These are phyloP conservation scores for Nakazawaea pomicola DNA, from an alignment of 805 yeast species.

Conservation along the genomic window DNA sequence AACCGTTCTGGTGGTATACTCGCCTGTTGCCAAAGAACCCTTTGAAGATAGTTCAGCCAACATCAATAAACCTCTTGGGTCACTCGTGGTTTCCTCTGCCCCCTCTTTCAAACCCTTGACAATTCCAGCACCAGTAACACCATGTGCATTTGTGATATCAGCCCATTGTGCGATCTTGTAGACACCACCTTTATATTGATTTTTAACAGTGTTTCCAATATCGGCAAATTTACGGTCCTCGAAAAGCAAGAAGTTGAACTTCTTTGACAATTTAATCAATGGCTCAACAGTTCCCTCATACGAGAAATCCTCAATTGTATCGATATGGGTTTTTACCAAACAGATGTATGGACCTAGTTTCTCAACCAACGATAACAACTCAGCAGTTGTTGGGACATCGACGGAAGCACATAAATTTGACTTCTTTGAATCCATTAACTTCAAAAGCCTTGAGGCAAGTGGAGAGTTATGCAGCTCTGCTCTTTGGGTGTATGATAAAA, in stretches of 20 bases:
- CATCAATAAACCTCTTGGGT: conserved; percentile 89
- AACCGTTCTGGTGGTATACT: conserved; percentile 80
- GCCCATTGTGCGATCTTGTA: conserved; percentile 91
- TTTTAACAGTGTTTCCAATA: conserved; percentile 94
- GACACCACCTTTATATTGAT: conserved; percentile 88
- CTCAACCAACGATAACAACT: conserved; percentile 68
- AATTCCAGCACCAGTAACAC: conserved; percentile 93
- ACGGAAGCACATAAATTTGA: conserved; percentile 92
- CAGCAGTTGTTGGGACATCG: conserved; percentile 78
- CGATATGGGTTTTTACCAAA: conserved; percentile 90
- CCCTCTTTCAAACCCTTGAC: conserved; percentile 75
- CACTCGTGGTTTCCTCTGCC: conserved; percentile 59
- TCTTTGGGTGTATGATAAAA: conserved; percentile 56
- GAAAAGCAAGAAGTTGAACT: conserved; percentile 85
- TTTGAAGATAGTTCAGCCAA: conserved; percentile 92
- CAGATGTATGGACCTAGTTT: conserved; percentile 88
- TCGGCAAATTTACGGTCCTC: conserved; percentile 99
- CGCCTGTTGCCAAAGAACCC: conserved; percentile 92
- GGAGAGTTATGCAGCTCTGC: conserved; percentile 70
- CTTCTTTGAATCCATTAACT: conserved; percentile 71
- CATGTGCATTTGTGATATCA: conserved; percentile 96
- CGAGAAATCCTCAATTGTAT: conserved; percentile 83
- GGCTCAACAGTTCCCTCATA: conserved; percentile 78
- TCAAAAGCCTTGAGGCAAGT: conserved; percentile 70
- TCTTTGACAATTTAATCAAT: conserved; percentile 61